Base-by-base conservation (phyloP, 352 stramenopile genomes). In the Pythium oligandrum region DNA sequence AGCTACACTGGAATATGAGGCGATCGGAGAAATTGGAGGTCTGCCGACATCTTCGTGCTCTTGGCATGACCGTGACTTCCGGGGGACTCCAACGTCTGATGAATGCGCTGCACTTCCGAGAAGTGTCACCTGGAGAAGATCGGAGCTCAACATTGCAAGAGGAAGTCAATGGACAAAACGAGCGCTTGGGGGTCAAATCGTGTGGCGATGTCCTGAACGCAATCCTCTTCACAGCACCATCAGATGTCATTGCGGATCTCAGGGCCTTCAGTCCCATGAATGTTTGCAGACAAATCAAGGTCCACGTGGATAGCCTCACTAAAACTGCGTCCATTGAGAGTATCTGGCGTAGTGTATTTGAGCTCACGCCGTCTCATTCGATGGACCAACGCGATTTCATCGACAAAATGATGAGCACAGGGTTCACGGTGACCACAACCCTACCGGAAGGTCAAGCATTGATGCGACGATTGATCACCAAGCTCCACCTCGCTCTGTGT, bases 331-430 rank as follows among this genome's bases (percentile, higher is more conserved):
- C 48, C 9, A 53, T 60, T 2, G 67, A 64, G 26, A 72, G 43
- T 11, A 69, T 87, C 1, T 90, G 79, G 79, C 70, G 60, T 31
- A 69, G 31, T 6, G 45, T 78, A 2, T 85, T 90, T 50, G 71
- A 61, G 1, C 36, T 61, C 4, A 57, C 75, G 3, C 56, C 48
- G 0, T 34, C 45, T 4, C 58, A 84, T 12, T 34, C 33, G 0
- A 56, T 88, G 30, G 58, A 78, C 37, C 58, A 88, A 42, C 62
- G 65, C 37, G 52, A 67, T 10, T 90, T 88, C 51, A 32, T 87
- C 1, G 59, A 73, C 44, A 54, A 52, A 4, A 38, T 86, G 10
- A 32, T 85, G 8, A 32, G 57, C 10, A 59, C 62, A 9, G 76
- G 79, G 0, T 83, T 84, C 34, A 39, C n/a, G 3, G 40, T 65